Evolutionary conservation across 768 basidiomycete species (phyloP).

Genomic region (Leucogyrophana mollusca): DNA sequence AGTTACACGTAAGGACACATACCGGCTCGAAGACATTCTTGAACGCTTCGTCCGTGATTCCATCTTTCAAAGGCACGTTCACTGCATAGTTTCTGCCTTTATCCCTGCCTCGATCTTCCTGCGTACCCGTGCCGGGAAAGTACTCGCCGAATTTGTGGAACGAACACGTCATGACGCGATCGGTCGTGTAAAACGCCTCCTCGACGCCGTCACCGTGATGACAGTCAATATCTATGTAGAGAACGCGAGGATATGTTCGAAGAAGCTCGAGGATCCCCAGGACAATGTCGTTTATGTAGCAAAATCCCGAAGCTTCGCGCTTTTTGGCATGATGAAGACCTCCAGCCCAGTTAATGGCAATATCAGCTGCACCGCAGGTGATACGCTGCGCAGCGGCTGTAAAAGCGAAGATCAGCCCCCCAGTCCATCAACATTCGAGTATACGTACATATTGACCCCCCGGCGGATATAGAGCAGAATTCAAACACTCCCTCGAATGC

Average conservation of each 20-base stretch:
- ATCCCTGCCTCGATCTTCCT: slow-evolving; percentile 81
- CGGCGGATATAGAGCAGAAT: slow-evolving; percentile 95
- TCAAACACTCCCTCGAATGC: slow-evolving; percentile 96
- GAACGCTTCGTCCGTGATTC: slow-evolving; percentile 88
- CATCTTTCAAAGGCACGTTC: slow-evolving; percentile 93
- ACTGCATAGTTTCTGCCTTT: slow-evolving; percentile 86
- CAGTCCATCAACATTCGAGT: background rate
- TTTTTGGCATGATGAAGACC: slow-evolving; percentile 99
- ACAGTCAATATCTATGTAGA: slow-evolving; percentile 98
- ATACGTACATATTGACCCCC: slow-evolving; percentile 87
- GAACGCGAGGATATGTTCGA: slow-evolving; percentile 79
- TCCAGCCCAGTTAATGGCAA: slow-evolving; percentile 96
- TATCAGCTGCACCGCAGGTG: slow-evolving; percentile 73
- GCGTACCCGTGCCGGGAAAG: slow-evolving; percentile 76
- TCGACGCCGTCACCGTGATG: slow-evolving; percentile 99
- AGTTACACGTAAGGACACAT: slow-evolving; percentile 30
- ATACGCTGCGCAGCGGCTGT: slow-evolving; percentile 82
- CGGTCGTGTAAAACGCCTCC: slow-evolving; percentile 97
- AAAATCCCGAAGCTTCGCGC: slow-evolving; percentile 95
- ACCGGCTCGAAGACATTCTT: slow-evolving; percentile 91
- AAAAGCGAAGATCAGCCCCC: background rate
- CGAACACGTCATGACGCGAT: slow-evolving; percentile 95
- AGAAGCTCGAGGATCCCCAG: slow-evolving; percentile 91
- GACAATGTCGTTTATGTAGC: slow-evolving; percentile 98
- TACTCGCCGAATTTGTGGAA: slow-evolving; percentile 95